Evolutionary conservation across 257 asterid species (phyloP).

Genomic region (Solanum rostratum): DNA sequence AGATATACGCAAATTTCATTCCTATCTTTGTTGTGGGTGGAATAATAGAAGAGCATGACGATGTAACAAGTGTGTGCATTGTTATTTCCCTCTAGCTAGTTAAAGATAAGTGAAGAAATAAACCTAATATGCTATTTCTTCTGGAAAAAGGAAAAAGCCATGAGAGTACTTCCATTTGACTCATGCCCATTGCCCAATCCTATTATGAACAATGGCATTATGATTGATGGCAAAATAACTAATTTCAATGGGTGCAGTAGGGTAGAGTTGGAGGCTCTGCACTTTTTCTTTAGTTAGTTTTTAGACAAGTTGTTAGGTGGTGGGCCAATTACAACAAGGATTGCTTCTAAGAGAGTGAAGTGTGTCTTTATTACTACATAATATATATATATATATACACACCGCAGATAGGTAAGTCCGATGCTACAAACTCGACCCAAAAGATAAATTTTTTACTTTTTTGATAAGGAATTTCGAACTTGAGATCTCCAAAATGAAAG

Average conservation of each 20-base stretch:
- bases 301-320: not conserved
- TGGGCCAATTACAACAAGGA: not conserved
- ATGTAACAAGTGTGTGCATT: not conserved
- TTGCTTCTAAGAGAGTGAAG: not conserved
- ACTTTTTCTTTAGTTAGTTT: not conserved
- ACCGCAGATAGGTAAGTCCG: too few species aligned
- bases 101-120: too few species aligned
- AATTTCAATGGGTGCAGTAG: not conserved
- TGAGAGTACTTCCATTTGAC: not conserved
- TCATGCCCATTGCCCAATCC: not conserved
- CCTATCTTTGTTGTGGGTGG: not conserved
- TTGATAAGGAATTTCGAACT: too few species aligned
- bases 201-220: not conserved
- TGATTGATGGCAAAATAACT: not conserved
- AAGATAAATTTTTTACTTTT: too few species aligned
- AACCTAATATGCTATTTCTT: not conserved
- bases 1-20: too few species aligned
- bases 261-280: not conserved
- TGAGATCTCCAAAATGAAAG: too few species aligned
- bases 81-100: not conserved
- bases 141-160: not conserved
- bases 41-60: not conserved
- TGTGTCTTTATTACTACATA: not conserved
- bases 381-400: too few species aligned
- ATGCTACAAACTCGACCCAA: rapidly evolving